A percentile compares a stretch with the other conserved stretches of the same genome.
Conservation (phyloP, 768 basidiomycete genomes). For the Phaffia australis region DNA sequence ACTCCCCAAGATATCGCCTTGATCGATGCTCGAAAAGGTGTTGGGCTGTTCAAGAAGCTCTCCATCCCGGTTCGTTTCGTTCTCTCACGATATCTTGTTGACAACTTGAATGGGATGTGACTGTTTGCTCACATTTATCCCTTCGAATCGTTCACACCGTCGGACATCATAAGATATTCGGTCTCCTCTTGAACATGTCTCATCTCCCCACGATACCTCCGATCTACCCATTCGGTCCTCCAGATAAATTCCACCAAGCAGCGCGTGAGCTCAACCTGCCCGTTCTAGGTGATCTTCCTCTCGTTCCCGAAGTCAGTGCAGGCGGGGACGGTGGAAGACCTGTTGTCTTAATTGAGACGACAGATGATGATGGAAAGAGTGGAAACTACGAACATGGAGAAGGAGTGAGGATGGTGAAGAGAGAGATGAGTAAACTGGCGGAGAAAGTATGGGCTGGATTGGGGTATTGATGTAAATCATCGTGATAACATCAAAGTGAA, state of each 20-base stretch:
- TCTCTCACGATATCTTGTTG: neutral
- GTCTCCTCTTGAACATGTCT: slow-evolving; percentile 77
- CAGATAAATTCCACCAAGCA: slow-evolving; percentile 52
- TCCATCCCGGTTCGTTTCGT: slow-evolving; percentile 63
- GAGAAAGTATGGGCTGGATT: slow-evolving; percentile 32
- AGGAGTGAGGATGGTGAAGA: slow-evolving; percentile 32
- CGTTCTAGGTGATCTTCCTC: slow-evolving; percentile 68
- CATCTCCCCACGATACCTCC: slow-evolving; percentile 54
- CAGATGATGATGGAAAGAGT: neutral
- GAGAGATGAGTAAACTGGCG: slow-evolving; percentile 31
- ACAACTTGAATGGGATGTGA: neutral
- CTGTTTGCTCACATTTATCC: neutral
- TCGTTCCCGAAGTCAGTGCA: slow-evolving; percentile 61
- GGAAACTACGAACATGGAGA: slow-evolving; percentile 16
- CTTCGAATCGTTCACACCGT: neutral
- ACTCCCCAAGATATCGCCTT: slow-evolving; percentile 92
- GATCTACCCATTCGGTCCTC: slow-evolving; percentile 58
- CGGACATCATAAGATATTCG: slow-evolving; percentile 53
- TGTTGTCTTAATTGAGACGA: slow-evolving; percentile 30
- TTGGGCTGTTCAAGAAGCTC: slow-evolving; percentile 83
- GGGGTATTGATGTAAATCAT: neutral
- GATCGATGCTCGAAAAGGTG: slow-evolving; percentile 81
- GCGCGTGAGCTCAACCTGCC: slow-evolving; percentile 51
- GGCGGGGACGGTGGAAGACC: slow-evolving; percentile 57
- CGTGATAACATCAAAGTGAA: slow-evolving; percentile 23